Percentiles rank a stretch among this genome's conserved stretches.
phyloP scores from a whole-genome alignment of 139 green algal genomes.

The Chlorella ohadii region DNA sequence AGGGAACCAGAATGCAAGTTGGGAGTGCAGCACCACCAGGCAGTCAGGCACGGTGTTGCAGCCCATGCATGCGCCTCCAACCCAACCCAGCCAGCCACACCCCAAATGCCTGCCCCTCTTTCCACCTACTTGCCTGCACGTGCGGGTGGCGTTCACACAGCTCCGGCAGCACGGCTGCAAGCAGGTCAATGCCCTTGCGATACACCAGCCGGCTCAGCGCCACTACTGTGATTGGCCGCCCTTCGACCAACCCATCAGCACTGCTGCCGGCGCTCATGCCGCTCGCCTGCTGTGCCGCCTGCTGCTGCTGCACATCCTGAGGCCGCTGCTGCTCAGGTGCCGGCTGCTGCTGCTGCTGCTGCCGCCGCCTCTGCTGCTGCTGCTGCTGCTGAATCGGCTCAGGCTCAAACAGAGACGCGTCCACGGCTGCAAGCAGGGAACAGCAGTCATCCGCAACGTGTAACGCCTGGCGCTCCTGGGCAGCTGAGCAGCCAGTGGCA shows the following conservation, averaged over 20 bases:
- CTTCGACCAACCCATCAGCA: not conserved
- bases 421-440: constrained; percentile 71
- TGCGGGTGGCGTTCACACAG: constrained; percentile 73
- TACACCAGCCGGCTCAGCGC: constrained; percentile 92
- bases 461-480: too few relatives aligned
- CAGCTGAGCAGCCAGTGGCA: too few relatives aligned
- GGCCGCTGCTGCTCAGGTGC: not conserved
- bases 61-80: too few relatives aligned
- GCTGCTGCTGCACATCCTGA: not conserved
- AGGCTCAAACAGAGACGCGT: constrained; percentile 83
- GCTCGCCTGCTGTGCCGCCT: not conserved
- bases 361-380: not conserved
- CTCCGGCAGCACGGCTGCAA: constrained; percentile 85
- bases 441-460: not conserved
- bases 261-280: not conserved
- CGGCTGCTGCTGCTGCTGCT: not conserved
- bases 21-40: too few relatives aligned
- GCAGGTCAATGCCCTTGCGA: constrained; percentile 95
- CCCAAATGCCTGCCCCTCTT: too few relatives aligned
- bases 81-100: too few relatives aligned
- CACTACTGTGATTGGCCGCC: constrained; percentile 71
- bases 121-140: constrained; percentile 75
- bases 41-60: too few relatives aligned
- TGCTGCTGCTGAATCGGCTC: not conserved
- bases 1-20: too few relatives aligned